phyloP scores from a whole-genome alignment of 495 filamentous ascomycete species.

The Aspergillus nidulans region DNA sequence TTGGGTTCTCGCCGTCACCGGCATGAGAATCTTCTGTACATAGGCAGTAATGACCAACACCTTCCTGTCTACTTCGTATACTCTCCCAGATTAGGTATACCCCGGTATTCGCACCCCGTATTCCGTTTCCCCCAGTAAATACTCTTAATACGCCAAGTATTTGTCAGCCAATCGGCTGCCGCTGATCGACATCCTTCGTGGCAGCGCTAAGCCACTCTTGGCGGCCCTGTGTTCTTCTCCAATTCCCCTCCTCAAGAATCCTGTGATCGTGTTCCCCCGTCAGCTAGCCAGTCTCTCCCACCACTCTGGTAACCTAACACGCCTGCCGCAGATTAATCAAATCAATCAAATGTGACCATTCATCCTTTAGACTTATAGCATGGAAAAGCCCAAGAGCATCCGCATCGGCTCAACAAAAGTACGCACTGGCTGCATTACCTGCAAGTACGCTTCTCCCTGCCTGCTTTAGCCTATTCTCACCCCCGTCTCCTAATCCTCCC shows the following conservation, averaged over 20 bases:
- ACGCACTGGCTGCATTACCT: slow-evolving; percentile 19
- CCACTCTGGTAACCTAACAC: no score
- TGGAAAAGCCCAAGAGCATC: neutral
- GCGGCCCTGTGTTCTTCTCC: neutral
- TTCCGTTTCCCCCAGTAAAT: no score
- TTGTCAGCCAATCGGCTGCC: neutral
- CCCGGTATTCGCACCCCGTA: no score
- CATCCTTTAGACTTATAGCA: neutral
- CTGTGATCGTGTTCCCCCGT: neutral
- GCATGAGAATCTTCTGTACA: neutral
- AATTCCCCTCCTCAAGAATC: no score
- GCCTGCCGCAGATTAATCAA: neutral
- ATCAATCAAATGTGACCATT: neutral
- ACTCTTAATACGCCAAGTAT: no score
- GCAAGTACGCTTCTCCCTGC: slow-evolving; percentile 17
- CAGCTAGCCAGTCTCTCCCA: neutral
- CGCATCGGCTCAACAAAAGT: slow-evolving; percentile 16
- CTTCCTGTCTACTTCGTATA: no score
- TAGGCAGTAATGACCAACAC: no score
- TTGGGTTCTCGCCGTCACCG: slow-evolving; percentile 3
- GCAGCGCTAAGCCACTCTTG: neutral
- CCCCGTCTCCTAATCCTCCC: neutral
- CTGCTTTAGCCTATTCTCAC: neutral
- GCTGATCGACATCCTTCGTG: neutral
- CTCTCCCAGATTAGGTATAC: no score